Percentiles rank a stretch among this genome's conserved stretches.
phyloP scores from a whole-genome alignment of 169 alveolate species.

The Cryptosporidium andersoni region DNA sequence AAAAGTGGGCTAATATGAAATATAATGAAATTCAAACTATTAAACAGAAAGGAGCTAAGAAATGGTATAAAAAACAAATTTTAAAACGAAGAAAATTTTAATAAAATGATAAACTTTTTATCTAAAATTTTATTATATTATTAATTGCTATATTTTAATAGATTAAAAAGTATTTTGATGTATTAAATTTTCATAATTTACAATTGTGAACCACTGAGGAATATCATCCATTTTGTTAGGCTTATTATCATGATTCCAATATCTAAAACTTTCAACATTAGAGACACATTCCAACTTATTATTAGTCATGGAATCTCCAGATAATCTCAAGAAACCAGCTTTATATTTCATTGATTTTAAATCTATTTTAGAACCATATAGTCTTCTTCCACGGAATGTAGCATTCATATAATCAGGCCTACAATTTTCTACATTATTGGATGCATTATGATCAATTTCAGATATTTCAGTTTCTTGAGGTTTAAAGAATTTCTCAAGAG shows the following conservation, averaged over 20 bases:
- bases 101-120: not conserved
- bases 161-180: not conserved
- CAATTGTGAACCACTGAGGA: slow-evolving; percentile 22
- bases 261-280: slow-evolving; percentile 1
- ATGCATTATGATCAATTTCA: not conserved
- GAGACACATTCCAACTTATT: not conserved
- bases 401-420: not conserved
- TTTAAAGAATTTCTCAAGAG: not conserved
- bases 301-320: no score
- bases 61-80: slow-evolving; percentile 62
- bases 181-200: slow-evolving; percentile 3
- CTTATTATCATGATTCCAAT: slow-evolving; percentile 63
- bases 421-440: not conserved
- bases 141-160: not conserved
- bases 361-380: slow-evolving; percentile 24
- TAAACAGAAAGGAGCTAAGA: slow-evolving; percentile 32
- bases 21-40: slow-evolving; percentile 35
- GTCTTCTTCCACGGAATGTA: slow-evolving; percentile 43
- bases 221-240: slow-evolving; percentile 14
- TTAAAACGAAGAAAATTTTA: slow-evolving; percentile 41
- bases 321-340: slow-evolving; percentile 9
- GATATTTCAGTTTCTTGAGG: not conserved
- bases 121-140: not conserved
- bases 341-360: not conserved
- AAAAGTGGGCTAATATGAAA: slow-evolving; percentile 66